Base-by-base conservation (phyloP, 2,329 filamentous ascomycete species). In the Colletotrichum costaricense region DNA sequence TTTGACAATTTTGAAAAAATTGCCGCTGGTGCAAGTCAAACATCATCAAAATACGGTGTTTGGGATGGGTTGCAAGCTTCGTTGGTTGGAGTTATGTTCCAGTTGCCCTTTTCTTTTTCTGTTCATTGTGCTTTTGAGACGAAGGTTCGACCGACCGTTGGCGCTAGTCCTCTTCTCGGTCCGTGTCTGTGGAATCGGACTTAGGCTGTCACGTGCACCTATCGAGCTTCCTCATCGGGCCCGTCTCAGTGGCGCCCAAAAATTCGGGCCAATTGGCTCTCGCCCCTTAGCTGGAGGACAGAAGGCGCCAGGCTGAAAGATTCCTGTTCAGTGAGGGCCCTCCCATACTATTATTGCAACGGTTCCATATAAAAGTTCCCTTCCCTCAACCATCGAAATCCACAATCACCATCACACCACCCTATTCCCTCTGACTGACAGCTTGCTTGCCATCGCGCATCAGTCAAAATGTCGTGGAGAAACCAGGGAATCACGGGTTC, bases 401-500 rank as follows among this genome's bases (percentile, higher is more conserved):
- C 42, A 7, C 14, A 49, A 26, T 62, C 14, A 14, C 67, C 52
- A 65, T 73, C 67, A 57, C 28, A 65, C 60, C 56, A 60, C 67
- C 19, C 8, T n/a, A 59, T 22, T 60, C 28, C 67, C 63, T 55
- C 67, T 16, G 26, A 38, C 22, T 59, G 67, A 70, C 60, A 65
- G 35, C 14, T 35, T 63, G 19, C 63, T 42, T 54, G 58, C 59
- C 55, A 64, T 63, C 62, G 72, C 72, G 63, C 67, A 67, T 24
- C 60, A 46, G 26, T 56, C 79, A 86, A 76, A 6, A 93, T 93
- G 91, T 87, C 91, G 79, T 93, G 91, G 91, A 88, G 90, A 86
- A 90, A 85, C 72, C 91, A 92, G 83, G 97, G 97, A 78, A 97
- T 98, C 82, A 99, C 97, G 24, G 97, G 97, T 65, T 98, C 97